phyloP scores from a whole-genome alignment of 805 yeast species.

The Metschnikowia proteae region DNA sequence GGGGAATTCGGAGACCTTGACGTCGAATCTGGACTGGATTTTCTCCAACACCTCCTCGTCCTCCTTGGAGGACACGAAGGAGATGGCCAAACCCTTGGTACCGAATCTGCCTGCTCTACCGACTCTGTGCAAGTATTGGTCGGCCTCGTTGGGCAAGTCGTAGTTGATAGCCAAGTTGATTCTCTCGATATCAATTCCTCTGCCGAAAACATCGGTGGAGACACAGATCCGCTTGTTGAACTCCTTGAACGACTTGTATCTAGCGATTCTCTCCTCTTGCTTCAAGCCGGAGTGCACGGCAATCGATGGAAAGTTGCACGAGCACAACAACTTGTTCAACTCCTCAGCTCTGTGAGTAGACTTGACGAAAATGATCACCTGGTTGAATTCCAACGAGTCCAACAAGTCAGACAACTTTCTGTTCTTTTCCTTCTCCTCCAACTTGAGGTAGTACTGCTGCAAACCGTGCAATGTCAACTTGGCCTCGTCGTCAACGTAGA shows the following conservation, averaged over 20 bases:
- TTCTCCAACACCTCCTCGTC: slow-evolving; percentile 87
- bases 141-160: slow-evolving; percentile 94
- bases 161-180: slow-evolving; percentile 96
- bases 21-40: slow-evolving; percentile 97
- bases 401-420: slow-evolving; percentile 85
- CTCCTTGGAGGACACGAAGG: slow-evolving; percentile 79
- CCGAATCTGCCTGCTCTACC: slow-evolving; percentile 99
- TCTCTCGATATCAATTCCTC: slow-evolving; percentile 99
- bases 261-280: slow-evolving; percentile 96
- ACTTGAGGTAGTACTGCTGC: slow-evolving; percentile 91
- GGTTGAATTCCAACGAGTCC: slow-evolving; percentile 94
- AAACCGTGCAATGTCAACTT: slow-evolving; percentile 96
- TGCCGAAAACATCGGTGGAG: slow-evolving; percentile 96
- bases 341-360: slow-evolving; percentile 90
- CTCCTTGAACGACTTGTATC: slow-evolving; percentile 94
- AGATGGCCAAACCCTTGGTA: slow-evolving; percentile 95
- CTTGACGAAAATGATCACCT: slow-evolving; percentile 93
- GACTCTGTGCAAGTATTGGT: slow-evolving; percentile 97
- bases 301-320: slow-evolving; percentile 94
- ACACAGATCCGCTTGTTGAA: slow-evolving; percentile 98
- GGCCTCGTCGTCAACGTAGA: slow-evolving; percentile 95
- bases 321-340: slow-evolving; percentile 81
- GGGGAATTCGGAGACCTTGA: slow-evolving; percentile 90
- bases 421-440: slow-evolving; percentile 89
- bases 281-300: slow-evolving; percentile 94